phyloP scores from a whole-genome alignment of 495 filamentous ascomycete genomes.

The Aspergillus carlsbadensis region DNA sequence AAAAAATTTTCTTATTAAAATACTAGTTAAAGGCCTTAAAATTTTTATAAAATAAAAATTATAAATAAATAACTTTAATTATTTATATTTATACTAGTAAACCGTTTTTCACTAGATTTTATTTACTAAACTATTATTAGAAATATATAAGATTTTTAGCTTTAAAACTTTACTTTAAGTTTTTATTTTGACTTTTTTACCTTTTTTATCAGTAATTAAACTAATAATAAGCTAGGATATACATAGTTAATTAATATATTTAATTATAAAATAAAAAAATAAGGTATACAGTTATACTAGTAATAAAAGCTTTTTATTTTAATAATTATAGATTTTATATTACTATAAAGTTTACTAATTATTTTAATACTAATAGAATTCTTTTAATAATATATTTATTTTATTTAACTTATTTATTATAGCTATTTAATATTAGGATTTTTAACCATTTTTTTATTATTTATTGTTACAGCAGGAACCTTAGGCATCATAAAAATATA shows the following conservation, averaged over 20 bases:
- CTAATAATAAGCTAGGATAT: too few relatives aligned
- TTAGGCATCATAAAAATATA: slow-evolving; percentile 3
- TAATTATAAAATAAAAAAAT: slow-evolving; percentile 1
- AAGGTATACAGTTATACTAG: background rate
- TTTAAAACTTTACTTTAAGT: slow-evolving; percentile 3
- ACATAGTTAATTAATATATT: slow-evolving; percentile 3
- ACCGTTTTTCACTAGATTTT: background rate
- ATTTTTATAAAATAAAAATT: slow-evolving; percentile 13
- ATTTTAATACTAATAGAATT: too few relatives aligned
- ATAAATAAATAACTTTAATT: slow-evolving; percentile 11
- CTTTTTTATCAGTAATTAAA: background rate
- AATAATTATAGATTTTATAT: background rate
- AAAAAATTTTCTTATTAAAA: background rate
- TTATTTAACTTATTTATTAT: too few relatives aligned
- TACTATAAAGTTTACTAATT: too few relatives aligned
- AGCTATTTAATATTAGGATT: too few relatives aligned
- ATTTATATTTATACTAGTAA: slow-evolving; percentile 1
- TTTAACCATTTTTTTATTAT: too few relatives aligned
- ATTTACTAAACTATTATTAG: background rate
- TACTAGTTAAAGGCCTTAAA: background rate
- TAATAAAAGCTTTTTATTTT: background rate
- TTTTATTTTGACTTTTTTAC: background rate
- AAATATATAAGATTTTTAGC: slow-evolving; percentile 4
- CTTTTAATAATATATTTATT: too few relatives aligned
- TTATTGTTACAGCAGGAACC: too few relatives aligned